Conservation (phyloP, 257 asterid genomes). For the Coffea eugenioides region DNA sequence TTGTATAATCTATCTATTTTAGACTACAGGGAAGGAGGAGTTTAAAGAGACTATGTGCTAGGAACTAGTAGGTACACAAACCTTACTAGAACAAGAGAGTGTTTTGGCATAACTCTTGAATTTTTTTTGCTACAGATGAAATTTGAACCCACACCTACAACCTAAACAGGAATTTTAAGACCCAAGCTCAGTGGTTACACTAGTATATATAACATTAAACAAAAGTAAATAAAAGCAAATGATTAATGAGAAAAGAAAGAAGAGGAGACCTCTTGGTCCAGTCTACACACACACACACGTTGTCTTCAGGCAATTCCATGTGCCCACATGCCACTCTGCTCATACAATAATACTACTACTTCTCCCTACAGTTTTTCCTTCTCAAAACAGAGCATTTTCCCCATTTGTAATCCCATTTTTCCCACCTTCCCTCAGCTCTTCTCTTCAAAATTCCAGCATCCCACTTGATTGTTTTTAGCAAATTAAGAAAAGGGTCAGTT, state of each 20-base stretch:
- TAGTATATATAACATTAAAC: neutral
- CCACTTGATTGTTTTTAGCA: neutral
- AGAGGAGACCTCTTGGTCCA: constrained; percentile 34
- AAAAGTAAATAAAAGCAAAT: neutral
- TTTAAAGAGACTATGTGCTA: no score
- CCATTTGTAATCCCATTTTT: no score
- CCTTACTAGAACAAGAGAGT: no score
- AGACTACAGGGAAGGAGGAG: no score
- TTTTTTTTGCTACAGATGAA: no score
- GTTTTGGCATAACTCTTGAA: no score
- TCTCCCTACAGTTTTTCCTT: neutral
- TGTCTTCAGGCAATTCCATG: constrained; percentile 75
- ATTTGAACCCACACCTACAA: no score
- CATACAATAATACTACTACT: constrained; percentile 32
- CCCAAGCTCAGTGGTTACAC: no score
- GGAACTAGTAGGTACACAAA: no score
- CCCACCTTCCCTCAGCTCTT: neutral
- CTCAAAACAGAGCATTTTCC: neutral
- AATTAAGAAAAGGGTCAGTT: no score
- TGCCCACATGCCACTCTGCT: constrained; percentile 80
- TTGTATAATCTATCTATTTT: no score
- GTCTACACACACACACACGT: constrained; percentile 30
- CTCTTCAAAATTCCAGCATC: neutral
- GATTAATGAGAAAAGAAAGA: neutral
- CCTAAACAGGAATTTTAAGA: no score